Evolutionary conservation across 2,329 filamentous ascomycete species (phyloP), one percentile per base, ranked within the genome.

Genomic region (Ceratocystiopsis minuta): DNA sequence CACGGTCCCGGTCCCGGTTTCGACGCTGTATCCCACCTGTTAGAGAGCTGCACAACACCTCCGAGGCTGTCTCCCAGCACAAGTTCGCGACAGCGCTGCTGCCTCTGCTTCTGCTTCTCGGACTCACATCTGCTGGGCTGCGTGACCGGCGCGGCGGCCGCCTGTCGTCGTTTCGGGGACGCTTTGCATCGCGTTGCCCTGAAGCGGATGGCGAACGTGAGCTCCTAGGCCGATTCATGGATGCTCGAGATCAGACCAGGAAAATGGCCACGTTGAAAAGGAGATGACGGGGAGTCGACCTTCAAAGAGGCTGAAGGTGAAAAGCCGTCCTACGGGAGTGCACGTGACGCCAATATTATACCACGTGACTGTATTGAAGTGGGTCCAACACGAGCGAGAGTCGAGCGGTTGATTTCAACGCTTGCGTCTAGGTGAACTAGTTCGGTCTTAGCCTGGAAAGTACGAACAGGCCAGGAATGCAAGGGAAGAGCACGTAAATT

Each of bases 201-300:
- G 79, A 77, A 78, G 80, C 80, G 77, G 80, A 85, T 82, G 82
- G 83, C 87, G 82, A 88, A 81, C 82, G 71, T 65, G 71, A 72
- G 67, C 72, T 70, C 70, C 67, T 73, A 63, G 65, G 70, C 63
- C 70, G 71, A 72, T 69, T 70, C 71, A 75, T 75, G 47, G 49
- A 53, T 51, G 40, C 47, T 53, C 20, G 20, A 20, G 4, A 20
- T 20, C 20, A 20, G 20, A 20, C 20, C 4, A 20, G 20, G 20
- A 20, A n/a, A 20, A 20, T 20, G 20, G 20, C 20, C 20, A 7
- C 7, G 20, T 20, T 20, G 20, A 7, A 20, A 20, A 20, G 20
- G 20, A 7, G 20, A 20, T 20, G 20, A 20, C 20, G 20, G 20
- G 7, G 20, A 4, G 20, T 20, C 20, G 20, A 20, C 20, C 4